Evolutionary conservation across 441 rosid species (phyloP).

Genomic region (Cnidoscolus chayamansa): DNA sequence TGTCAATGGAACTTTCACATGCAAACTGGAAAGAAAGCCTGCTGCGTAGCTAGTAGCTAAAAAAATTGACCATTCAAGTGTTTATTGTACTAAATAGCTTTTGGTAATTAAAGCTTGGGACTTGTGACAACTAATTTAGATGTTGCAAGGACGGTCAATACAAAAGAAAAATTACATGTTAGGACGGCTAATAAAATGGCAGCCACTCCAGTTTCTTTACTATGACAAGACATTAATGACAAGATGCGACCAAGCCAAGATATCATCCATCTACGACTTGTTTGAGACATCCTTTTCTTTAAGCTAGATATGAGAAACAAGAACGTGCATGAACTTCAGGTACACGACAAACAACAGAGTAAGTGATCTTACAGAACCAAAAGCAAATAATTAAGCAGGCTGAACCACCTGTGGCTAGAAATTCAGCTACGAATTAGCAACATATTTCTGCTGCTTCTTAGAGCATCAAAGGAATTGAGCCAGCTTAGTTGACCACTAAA

Average conservation of each 20-base stretch:
- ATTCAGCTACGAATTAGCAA: not conserved
- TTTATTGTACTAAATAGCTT: not conserved
- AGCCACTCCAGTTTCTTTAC: slow-evolving; percentile 5
- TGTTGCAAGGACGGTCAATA: not conserved
- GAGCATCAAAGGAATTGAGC: not conserved
- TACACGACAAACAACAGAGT: not conserved
- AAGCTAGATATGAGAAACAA: not conserved
- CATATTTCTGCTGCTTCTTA: not conserved
- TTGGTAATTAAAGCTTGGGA: slow-evolving; percentile 20
- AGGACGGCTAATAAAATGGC: slow-evolving; percentile 1
- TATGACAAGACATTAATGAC: too few species aligned
- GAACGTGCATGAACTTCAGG: too few species aligned
- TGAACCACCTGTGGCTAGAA: not conserved
- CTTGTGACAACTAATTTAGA: slow-evolving; percentile 18
- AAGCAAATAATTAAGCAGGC: not conserved
- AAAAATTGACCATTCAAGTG: not conserved
- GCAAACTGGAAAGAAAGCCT: not conserved
- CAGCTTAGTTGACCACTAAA: not conserved
- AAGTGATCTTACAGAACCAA: too few species aligned
- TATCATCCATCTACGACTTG: too few species aligned
- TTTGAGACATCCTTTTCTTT: not conserved
- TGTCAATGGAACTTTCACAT: not conserved
- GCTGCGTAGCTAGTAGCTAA: not conserved
- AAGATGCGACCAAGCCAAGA: too few species aligned
- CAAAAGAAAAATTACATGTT: too few species aligned